Evolutionary conservation across 208 protist genomes (phyloP), one percentile per base, ranked within the genome.

Genomic region (Leishmania braziliensis): DNA sequence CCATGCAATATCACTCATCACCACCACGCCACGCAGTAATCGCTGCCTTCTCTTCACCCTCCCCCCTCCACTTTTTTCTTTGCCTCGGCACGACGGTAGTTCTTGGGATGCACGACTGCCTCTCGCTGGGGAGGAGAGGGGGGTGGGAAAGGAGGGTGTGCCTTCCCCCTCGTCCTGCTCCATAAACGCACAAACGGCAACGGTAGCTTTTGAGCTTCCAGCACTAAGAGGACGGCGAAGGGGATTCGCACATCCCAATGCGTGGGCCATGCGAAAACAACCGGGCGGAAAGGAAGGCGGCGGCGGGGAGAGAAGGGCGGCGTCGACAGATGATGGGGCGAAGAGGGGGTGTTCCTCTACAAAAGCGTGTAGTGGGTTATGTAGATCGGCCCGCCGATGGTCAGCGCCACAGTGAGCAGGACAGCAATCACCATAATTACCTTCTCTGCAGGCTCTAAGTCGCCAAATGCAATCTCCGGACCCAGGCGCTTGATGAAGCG

Each of bases 371-470:
- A 83, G 46, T 50, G 71, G 33, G 85, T 29, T 39, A 88, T 76
- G 65, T 86, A 89, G 0, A 86, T 63, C 50, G 86, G 81, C 4
- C 86, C 66, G 23, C 71, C 79, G 58, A 92, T 71, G 5, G 86
- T 26, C 46, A 90, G 43, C 54, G 78, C 51, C 3, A 87, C 48
- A 58, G 90, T 43, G n/a, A 89, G 33, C 23, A 89, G 69, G 20
- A 80, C 83, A 20, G 87, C 75, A n/a, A 79, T 46, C 3, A 90
- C 1, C 65, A 88, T 77, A 39, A 79, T 70, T 26, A 90, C 75
- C 63, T 88, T 87, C 70, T 97, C 93, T 36, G 60, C 79, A n/a
- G 88, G 88, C 54, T 92, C 87, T 76, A 95, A 71, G 14, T 88
- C 81, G 18, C 80, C 79, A 60, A 95, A 81, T 4, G 86, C 91